Evolutionary conservation across 2,329 filamentous ascomycete genomes (phyloP), one percentile per base, ranked within the genome.

Genomic region (Sclerotinia subarctica): DNA sequence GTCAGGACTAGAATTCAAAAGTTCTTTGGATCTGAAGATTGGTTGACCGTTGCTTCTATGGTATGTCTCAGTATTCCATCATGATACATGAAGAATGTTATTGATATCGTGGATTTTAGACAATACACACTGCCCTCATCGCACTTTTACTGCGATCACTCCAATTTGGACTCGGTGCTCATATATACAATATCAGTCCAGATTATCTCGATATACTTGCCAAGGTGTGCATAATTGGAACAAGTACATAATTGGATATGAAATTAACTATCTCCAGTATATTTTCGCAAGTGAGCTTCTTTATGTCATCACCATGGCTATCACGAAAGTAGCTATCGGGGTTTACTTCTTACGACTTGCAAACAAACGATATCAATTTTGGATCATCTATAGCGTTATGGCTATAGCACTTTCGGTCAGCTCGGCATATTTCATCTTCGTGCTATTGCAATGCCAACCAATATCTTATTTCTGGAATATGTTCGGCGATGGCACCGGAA

Each of bases 401-500:
- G 56, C 67, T 15, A 44, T 73, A 10, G 72, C 74, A 4, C 62
- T 74, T 29, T 35, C 72, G 2, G 70, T 75, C 69, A 74, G 73
- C 62, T 72, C 71, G 6, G 72, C 72, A 54, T 77, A 77, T 53
- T 75, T 77, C 51, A 72, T 75, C 67, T 76, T 76, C 49, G 68
- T 76, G 3, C 35, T 77, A 17, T 75, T 76, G 26, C 74, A 77
- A 69, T 77, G 75, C 66, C 56, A 70, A 1, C 74, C 74, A 0
- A 70, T 76, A 47, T 64, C 71, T 5, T 80, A 77, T 68, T 78
- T 78, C 65, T 81, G 80, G 80, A 70, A 72, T 26, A 74, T 76
- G 32, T 78, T 78, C 44, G 72, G 72, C 2, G 64, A 72, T 0
- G 69, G 71, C 13, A 60, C 63, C 5, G 78, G 80, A 13, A 71